These are phyloP conservation scores for Mucor saturninus DNA, from an alignment of 371 early-diverging fungal genomes.

Conservation along the genomic window DNA sequence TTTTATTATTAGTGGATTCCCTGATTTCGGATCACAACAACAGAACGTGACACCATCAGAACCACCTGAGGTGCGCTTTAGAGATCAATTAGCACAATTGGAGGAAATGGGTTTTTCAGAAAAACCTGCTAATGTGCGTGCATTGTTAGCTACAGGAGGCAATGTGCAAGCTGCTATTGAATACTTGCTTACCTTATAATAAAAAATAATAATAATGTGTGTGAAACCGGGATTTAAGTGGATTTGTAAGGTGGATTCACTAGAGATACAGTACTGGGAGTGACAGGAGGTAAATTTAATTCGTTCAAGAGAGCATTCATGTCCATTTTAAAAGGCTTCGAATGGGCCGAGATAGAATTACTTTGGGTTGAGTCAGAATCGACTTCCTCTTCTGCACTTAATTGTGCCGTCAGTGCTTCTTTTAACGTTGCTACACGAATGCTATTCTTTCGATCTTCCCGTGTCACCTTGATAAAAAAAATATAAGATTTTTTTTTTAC, in stretches of 20 bases:
- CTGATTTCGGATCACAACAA: slow-evolving; percentile 9
- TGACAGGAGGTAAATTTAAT: slow-evolving; percentile 8
- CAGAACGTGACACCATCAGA: slow-evolving; percentile 32
- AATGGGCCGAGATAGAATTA: slow-evolving; percentile 10
- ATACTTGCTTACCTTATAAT: slow-evolving; percentile 36
- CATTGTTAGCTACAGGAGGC: slow-evolving; percentile 78
- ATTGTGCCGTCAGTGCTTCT: slow-evolving; percentile 34
- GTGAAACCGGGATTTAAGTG: background rate
- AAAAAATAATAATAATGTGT: background rate
- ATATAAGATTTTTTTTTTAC: background rate
- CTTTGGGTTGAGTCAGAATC: slow-evolving; percentile 25
- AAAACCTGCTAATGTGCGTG: slow-evolving; percentile 71
- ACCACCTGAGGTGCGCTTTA: slow-evolving; percentile 69
- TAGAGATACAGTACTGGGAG: slow-evolving; percentile 22
- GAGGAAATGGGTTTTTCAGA: slow-evolving; percentile 89
- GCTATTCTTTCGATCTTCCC: slow-evolving; percentile 7
- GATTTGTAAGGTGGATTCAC: slow-evolving; percentile 33
- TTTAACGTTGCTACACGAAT: slow-evolving; percentile 54
- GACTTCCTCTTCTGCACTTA: slow-evolving; percentile 9
- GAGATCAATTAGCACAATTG: slow-evolving; percentile 70
- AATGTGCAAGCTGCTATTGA: slow-evolving; percentile 76
- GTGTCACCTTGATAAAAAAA: background rate
- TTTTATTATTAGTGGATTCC: slow-evolving; percentile 6
- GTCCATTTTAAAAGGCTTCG: background rate
- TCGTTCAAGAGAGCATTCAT: slow-evolving; percentile 25